These are phyloP conservation scores for Tuber microsphaerosporum DNA, from an alignment of 495 filamentous ascomycete genomes.

Conservation along the genomic window DNA sequence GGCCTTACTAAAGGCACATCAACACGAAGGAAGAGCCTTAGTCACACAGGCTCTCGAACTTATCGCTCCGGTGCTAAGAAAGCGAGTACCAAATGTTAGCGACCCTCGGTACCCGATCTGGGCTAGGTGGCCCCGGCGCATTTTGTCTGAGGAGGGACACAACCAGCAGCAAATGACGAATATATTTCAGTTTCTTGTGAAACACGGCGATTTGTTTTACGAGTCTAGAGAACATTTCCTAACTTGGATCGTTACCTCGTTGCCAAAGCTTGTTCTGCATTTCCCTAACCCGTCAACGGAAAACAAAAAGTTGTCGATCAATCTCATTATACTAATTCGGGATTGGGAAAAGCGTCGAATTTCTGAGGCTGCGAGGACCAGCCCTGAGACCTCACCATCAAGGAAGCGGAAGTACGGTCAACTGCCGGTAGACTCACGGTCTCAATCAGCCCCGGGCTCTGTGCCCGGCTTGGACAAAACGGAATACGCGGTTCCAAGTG, in stretches of 20 bases:
- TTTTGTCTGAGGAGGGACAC: slow-evolving; percentile 88
- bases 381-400: slow-evolving; percentile 38
- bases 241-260: slow-evolving; percentile 75
- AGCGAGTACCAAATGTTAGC: slow-evolving; percentile 50
- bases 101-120: slow-evolving; percentile 66
- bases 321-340: slow-evolving; percentile 82
- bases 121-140: slow-evolving; percentile 84
- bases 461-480: slow-evolving; percentile 49
- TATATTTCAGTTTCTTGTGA: slow-evolving; percentile 93
- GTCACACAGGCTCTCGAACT: slow-evolving; percentile 92
- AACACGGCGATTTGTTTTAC: slow-evolving; percentile 88
- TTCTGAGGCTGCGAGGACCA: slow-evolving; percentile 26
- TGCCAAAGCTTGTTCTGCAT: slow-evolving; percentile 72
- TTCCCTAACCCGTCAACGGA: slow-evolving; percentile 83
- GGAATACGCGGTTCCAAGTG: slow-evolving; percentile 61
- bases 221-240: slow-evolving; percentile 87
- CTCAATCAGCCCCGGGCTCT: slow-evolving; percentile 47
- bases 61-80: slow-evolving; percentile 86
- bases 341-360: slow-evolving; percentile 82
- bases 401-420: slow-evolving; percentile 66
- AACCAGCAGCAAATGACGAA: slow-evolving; percentile 94
- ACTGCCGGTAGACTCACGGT: slow-evolving; percentile 43
- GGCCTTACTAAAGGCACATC: slow-evolving; percentile 80
- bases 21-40: slow-evolving; percentile 85
- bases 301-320: slow-evolving; percentile 82